phyloP scores from a whole-genome alignment of 208 protist genomes.

The Acanthamoeba culbertsoni region DNA sequence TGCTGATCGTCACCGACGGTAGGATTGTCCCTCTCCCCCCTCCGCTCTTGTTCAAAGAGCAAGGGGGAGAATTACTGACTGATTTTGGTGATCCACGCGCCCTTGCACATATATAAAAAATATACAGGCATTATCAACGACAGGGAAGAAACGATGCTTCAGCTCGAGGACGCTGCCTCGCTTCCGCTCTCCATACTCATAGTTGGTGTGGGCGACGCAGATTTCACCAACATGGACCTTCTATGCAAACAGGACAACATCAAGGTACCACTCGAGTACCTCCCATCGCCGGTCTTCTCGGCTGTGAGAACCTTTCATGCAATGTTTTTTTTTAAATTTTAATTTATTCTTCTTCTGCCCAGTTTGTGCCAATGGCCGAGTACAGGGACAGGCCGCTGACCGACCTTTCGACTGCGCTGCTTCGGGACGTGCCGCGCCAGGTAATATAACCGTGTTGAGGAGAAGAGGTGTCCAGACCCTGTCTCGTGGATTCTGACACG shows the following conservation, averaged over 20 bases:
- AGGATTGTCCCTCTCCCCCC: background rate
- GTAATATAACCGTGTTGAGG: too few species aligned
- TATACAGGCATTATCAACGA: conserved; percentile 34
- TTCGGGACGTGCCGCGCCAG: background rate
- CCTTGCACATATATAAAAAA: too few species aligned
- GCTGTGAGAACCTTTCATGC: too few species aligned
- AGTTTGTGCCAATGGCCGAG: background rate
- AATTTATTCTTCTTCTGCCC: background rate
- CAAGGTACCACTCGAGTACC: too few species aligned
- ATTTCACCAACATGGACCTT: conserved; percentile 64
- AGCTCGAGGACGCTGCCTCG: background rate
- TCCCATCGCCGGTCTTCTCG: too few species aligned
- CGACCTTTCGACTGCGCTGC: background rate
- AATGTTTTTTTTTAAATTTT: background rate
- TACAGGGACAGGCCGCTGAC: background rate
- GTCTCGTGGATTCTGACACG: background rate
- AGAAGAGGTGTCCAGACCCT: too few species aligned
- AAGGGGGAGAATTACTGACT: too few species aligned
- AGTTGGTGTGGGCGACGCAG: conserved; percentile 31
- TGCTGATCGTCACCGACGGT: conserved; percentile 31
- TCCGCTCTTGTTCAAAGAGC: background rate
- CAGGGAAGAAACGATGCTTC: background rate
- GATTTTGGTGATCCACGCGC: too few species aligned
- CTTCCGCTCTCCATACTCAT: conserved; percentile 55
- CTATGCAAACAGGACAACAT: conserved; percentile 34